These are phyloP conservation scores for Didymella keratinophila DNA, from an alignment of 2,329 filamentous ascomycete species.

Conservation along the genomic window DNA sequence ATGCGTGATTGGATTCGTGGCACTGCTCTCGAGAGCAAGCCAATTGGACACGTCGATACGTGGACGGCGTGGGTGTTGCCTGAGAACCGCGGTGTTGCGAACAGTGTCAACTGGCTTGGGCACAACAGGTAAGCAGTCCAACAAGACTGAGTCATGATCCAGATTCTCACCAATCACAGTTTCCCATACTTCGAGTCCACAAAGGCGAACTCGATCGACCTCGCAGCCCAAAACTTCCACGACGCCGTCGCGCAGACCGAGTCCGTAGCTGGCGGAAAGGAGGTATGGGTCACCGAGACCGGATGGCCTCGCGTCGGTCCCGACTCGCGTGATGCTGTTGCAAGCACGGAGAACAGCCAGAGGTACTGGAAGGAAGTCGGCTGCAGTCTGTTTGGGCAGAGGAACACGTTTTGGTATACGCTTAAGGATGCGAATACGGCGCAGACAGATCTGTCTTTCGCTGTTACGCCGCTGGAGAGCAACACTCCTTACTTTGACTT, in stretches of 20 bases:
- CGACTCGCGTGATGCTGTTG: slow-evolving; percentile 34
- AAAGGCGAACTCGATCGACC: slow-evolving; percentile 60
- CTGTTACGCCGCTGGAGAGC: slow-evolving; percentile 61
- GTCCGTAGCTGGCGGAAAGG: slow-evolving; percentile 68
- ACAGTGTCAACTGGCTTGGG: slow-evolving; percentile 77
- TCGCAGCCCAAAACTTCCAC: slow-evolving; percentile 71
- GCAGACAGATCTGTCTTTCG: slow-evolving; percentile 54
- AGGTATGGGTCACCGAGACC: slow-evolving; percentile 86
- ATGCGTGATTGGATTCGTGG: slow-evolving; percentile 69
- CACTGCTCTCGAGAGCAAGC: slow-evolving; percentile 64
- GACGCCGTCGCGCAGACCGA: slow-evolving; percentile 68
- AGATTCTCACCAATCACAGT: neutral
- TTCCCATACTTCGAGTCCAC: slow-evolving; percentile 86
- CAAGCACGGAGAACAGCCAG: slow-evolving; percentile 36
- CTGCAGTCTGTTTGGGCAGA: slow-evolving; percentile 38
- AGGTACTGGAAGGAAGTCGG: slow-evolving; percentile 41
- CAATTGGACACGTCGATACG: slow-evolving; percentile 86
- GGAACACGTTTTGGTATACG: slow-evolving; percentile 44
- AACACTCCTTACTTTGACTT: slow-evolving; percentile 62
- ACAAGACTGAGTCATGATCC: neutral
- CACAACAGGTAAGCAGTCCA: slow-evolving; percentile 67
- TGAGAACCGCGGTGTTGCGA: slow-evolving; percentile 73
- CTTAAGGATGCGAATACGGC: slow-evolving; percentile 56
- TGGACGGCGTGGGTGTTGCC: slow-evolving; percentile 75
- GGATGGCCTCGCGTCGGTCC: slow-evolving; percentile 69